Base-by-base conservation (phyloP, 129 eudicot species). In the Sambucus nigra region DNA sequence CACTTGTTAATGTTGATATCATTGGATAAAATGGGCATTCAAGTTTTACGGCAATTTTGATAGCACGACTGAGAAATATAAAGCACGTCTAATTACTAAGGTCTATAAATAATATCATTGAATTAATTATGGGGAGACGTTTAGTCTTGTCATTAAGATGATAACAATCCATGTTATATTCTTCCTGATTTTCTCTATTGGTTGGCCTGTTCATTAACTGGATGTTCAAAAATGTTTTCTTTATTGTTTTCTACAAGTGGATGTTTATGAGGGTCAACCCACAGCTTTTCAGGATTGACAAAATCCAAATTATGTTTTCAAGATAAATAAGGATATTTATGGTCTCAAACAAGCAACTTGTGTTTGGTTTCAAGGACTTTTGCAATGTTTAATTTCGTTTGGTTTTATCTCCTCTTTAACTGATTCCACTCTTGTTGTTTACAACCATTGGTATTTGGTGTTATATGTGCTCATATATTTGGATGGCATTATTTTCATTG, bases 281-380 rank as follows among this genome's bases (percentile, higher is more conserved):
- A 31, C 57, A 1, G 46, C 57, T 46, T 60, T 60, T 31, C 1
- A 1, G 7, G 33, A 48, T 15, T 17, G 5, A 5, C 1, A 4
- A 2, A 17, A n/a, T 19, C 66, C 47, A 3, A 7, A 25, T 3
- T 15, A 45, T 29, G 66, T 47, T 3, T 60, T 55, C 18, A 46
- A 44, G 15, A 10, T 60, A 5, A 9, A 20, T 2, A 45, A 47
- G 19, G 20, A 55, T 1, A 9, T 60, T 13, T 60, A 60, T 18
- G 56, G 66, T 1, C 25, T 60, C 7, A 29, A 48, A 29, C 66
- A 60, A 14, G 25, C 66, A 0, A 25, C 56, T 19, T 27, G 29
- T 2, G 45, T 56, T 5, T 61, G 66, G 66, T 61, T 61, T 27
- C 26, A 27, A 5, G 7, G 19, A 1, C 32, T 61, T 0, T 7